Evolutionary conservation across 495 filamentous ascomycete species (phyloP), one percentile per base, ranked within the genome.

Genomic region (Annulohypoxylon bovei): DNA sequence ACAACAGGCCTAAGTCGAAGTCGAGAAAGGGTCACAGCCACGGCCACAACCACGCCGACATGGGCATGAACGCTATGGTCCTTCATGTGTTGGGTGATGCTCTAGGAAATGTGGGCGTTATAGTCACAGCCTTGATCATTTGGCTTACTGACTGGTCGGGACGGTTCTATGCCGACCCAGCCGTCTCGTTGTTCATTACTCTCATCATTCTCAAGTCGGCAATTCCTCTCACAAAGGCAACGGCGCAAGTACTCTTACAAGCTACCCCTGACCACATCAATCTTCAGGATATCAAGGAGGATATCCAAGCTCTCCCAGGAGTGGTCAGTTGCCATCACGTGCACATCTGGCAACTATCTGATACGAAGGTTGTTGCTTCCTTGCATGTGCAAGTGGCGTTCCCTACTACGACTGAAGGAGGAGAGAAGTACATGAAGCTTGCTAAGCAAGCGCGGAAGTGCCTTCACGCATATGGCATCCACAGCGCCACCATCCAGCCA

Each of bases 31-130:
- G 86, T 42, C 68, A 76, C 12, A 85, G 88, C 9, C 87, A 90
- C 68, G 86, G 88, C 25, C 93, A 96, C 79, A 89, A 81, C 16
- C 94, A 98, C 75, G 86, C 81, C 32, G 95, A 98, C 72, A 91
- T 98, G 77, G 97, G 97, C 80, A 98, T 99, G 95, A 92, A 93
- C 27, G 95, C 95, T 70, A 95, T 99, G 79, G 90, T 99, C 79
- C 87, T 99, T 6, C 95, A 99, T 74, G 95, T 99, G 33, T 86
- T 98, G 79, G 95, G 95, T 18, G 95, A 99, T 79, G 95, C 95
- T 0, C 88, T 99, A 6, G 96, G 96, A 65, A 99, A 99, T 70
- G 89, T 99, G 56, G 95, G 96, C 67, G 95, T 99, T 57, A 99
- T 99, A 52, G 84, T 83, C n/a, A 93, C 94, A 6, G 95, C 95